These are phyloP conservation scores for Thoreauomyces humboldtii DNA, from an alignment of 192 early-diverging fungal genomes.

Conservation along the genomic window DNA sequence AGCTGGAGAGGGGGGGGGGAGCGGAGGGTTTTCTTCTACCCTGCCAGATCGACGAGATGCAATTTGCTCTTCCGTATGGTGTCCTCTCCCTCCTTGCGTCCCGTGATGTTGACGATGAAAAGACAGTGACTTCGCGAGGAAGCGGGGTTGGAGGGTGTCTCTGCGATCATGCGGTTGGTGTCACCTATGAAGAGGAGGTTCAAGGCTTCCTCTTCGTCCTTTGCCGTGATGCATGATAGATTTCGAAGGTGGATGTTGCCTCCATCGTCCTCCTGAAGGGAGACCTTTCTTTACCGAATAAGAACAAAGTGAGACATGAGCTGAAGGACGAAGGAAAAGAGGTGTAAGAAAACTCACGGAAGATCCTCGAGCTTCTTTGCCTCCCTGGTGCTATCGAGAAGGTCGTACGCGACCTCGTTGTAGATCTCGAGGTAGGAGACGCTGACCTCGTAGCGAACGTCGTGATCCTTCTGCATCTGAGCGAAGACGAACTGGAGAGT, in stretches of 20 bases:
- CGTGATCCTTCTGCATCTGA: slow-evolving; percentile 36
- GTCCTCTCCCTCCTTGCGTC: slow-evolving; percentile 41
- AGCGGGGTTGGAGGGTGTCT: slow-evolving; percentile 62
- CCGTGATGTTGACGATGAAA: slow-evolving; percentile 50
- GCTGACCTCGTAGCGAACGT: slow-evolving; percentile 41
- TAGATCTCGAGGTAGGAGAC: slow-evolving; percentile 66
- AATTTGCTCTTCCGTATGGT: slow-evolving; percentile 52
- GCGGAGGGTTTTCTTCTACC: slow-evolving; percentile 28
- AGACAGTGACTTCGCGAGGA: slow-evolving; percentile 65
- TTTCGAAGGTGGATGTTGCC: slow-evolving; percentile 56
- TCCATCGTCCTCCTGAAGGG: slow-evolving; percentile 46
- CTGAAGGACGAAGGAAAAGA: background rate
- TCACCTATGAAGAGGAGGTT: slow-evolving; percentile 64
- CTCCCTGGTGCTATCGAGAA: slow-evolving; percentile 53
- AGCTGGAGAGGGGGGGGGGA: background rate
- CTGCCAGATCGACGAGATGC: slow-evolving; percentile 67
- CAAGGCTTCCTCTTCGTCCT: slow-evolving; percentile 56
- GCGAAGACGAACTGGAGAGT: slow-evolving; percentile 59
- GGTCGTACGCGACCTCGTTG: slow-evolving; percentile 61
- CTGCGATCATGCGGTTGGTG: slow-evolving; percentile 64
- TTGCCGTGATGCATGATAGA: slow-evolving; percentile 41
- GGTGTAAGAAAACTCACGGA: slow-evolving; percentile 37
- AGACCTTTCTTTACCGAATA: slow-evolving; percentile 41
- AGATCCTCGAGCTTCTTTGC: slow-evolving; percentile 64
- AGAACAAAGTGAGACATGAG: background rate